Evolutionary conservation across 306 rosid genomes (phyloP), one percentile per base, ranked within the genome.

Genomic region (Amphicarpaea edgeworthii): DNA sequence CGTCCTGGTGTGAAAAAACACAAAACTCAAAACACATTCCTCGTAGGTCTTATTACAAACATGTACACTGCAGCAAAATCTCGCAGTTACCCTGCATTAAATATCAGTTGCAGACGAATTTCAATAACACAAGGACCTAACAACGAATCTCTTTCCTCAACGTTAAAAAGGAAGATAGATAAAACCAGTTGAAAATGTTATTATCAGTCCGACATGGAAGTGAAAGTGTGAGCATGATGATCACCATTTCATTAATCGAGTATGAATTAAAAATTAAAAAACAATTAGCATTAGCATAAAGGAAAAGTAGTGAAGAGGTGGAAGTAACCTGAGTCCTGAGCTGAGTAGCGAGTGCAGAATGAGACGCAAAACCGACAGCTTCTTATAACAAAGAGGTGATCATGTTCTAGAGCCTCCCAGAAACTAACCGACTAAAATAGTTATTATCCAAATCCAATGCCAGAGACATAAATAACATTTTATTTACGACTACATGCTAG

Each of bases 11-110:
- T 21, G 38, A 54, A 7, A 70, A 26, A 26, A 10, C 14, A 6
- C 32, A 28, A 28, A n/a, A n/a, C n/a, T 24, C 6, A 70, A 66
- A 34, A 55, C 21, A 68, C 14, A 63, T 43, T 58, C 9, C 65
- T n/a, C 3, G 4, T 1, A 14, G 81, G 59, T 5, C 45, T 74
- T 74, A 28, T 41, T 19, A 43, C 83, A 69, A 83, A 62, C 83
- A 79, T 73, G 78, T 83, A 9, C 7, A 49, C 81, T 79, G 7
- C 10, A 49, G 26, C 8, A 60, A 50, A 55, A 68, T 17, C 14
- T 67, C n/a, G 24, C 38, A 57, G 24, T 55, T 21, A 30, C 6
- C 12, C n/a, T 15, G 17, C 57, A 58, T 30, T 14, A n/a, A n/a
- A n/a, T n/a, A 47, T 26, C 11, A 38, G 5, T 6, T 8, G 58